Evolutionary conservation across 148 eudicot genomes (phyloP), one percentile per base, ranked within the genome.

Genomic region (Nepenthes mirabilis): DNA sequence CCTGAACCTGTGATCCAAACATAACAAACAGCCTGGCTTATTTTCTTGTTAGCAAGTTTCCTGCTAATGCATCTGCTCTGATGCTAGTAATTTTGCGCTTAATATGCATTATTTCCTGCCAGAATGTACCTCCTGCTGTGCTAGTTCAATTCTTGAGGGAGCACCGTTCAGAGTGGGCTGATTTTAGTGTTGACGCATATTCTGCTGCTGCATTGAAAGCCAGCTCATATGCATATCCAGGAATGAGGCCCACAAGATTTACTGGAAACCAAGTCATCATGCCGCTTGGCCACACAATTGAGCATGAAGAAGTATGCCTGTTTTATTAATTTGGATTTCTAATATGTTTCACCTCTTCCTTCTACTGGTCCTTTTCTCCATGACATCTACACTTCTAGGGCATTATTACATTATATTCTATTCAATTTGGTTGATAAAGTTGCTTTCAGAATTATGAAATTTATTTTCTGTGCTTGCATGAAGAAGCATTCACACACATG

Each of bases 121-220:
- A 93, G 98, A 83, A 93, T 68, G 91, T 93, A 48, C 87, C 91
- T 72, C 88, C 98, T 36, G 91, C 95, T 5, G 82, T 86, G 69
- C 78, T 93, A 37, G 86, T 93, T 68, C 88, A 82, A 45, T 86
- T 88, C 70, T 69, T 93, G 58, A 86, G 98, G 73, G 98, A 93
- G 77, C 98, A 93, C 65, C 86, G 98, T 1, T 93, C 98, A 53
- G 96, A 93, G 69, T 93, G 98, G 98, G 98, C 98, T 14, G 98
- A 93, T 69, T 85, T 83, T 65, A 86, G 72, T 57, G 80, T 93
- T 47, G 98, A 88, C 74, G 95, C 95, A 32, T 93, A 88, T 74
- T 67, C 80, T 53, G 96, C 98, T 36, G 82, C 95, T 1, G 80
- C 95, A 36, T 57, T 86, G 66, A 86, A 88, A 72, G 60, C 84